A percentile compares a stretch with the other conserved stretches of the same genome.
Conservation (phyloP, 345 rosid species). For the Mallotus nudiflorus region DNA sequence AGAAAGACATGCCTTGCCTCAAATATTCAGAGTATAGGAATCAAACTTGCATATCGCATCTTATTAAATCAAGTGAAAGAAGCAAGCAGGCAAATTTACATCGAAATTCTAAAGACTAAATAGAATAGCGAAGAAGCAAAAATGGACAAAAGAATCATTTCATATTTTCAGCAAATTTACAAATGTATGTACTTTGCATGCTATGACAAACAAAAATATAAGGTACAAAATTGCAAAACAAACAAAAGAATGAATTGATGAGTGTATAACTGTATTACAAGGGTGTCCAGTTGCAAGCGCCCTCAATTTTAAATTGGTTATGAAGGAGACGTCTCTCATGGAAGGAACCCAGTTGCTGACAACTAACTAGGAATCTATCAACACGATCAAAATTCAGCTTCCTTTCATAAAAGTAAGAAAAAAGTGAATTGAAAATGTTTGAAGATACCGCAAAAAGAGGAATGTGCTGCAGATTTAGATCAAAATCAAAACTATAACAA, state of each 20-base stretch:
- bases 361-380: conserved; percentile 50
- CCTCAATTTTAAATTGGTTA: conserved; percentile 14
- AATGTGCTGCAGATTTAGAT: conserved; percentile 64
- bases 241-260: conserved; percentile 33
- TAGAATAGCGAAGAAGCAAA: conserved; percentile 4
- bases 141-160: conserved; percentile 30
- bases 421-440: conserved; percentile 40
- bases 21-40: no score
- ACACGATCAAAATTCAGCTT: conserved; percentile 47
- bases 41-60: no score
- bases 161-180: conserved; percentile 34
- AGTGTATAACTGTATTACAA: conserved; percentile 25
- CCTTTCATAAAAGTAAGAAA: conserved; percentile 45
- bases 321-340: conserved; percentile 67
- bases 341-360: conserved; percentile 68
- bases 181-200: conserved; percentile 33
- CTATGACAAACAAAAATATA: conserved; percentile 17
- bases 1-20: no score
- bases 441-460: conserved; percentile 60
- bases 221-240: conserved; percentile 21
- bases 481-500: conserved; percentile 53
- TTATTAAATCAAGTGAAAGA: no score
- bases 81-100: no score
- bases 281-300: conserved; percentile 17
- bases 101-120: no score